A percentile compares a stretch with the other conserved stretches of the same genome.
Conservation (phyloP, 768 basidiomycete species). For the Naganishia vaughanmartiniae region DNA sequence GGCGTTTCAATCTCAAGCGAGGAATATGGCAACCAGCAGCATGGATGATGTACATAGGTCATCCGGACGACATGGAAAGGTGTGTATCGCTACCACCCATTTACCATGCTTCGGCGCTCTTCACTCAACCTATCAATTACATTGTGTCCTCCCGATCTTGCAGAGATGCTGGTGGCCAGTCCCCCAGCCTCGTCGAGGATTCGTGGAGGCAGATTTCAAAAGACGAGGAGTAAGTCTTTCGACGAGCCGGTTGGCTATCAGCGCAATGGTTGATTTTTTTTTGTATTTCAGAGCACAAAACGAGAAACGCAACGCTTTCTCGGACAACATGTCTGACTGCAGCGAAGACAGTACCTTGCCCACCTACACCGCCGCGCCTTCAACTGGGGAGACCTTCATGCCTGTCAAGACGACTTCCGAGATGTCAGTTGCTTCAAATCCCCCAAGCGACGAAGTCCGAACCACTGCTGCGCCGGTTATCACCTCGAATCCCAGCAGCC, state of each 20-base stretch:
- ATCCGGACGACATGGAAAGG: neutral
- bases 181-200: neutral
- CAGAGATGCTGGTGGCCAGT: neutral
- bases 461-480: neutral
- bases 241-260: neutral
- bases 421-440: neutral
- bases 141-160: neutral
- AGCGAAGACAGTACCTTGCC: neutral
- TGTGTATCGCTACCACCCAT: neutral
- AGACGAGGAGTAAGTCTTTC: neutral
- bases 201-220: too few species aligned
- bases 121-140: too few species aligned
- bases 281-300: neutral
- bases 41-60: conserved; percentile 22
- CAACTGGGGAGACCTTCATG: neutral
- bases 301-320: neutral
- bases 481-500: neutral
- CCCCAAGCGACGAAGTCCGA: neutral
- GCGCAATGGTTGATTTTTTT: neutral
- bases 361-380: neutral
- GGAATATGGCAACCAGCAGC: conserved; percentile 10
- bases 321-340: neutral
- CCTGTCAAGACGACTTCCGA: neutral
- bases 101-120: neutral
- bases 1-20: conserved; percentile 1